These are phyloP conservation scores for Irpex sp. DNA, from an alignment of 1,284 basidiomycete species.

Conservation along the genomic window DNA sequence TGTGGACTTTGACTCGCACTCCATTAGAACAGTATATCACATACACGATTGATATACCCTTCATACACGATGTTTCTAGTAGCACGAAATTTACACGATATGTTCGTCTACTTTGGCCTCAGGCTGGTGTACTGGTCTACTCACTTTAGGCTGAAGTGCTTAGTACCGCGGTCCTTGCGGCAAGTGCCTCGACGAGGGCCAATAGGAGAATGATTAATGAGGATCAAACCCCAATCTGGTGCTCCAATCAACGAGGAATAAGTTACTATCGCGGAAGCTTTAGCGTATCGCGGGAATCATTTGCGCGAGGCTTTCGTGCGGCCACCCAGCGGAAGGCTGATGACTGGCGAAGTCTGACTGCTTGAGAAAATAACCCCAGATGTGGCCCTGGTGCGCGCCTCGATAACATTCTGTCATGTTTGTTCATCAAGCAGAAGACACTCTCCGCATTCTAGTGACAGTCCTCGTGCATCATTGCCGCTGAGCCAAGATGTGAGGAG, in stretches of 20 bases:
- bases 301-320: neutral
- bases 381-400: neutral
- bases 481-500: neutral
- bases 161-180: slow-evolving; percentile 10
- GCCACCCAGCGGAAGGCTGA: neutral
- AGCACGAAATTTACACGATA: slow-evolving; percentile 2
- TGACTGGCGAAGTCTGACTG: neutral
- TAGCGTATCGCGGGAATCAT: slow-evolving; percentile 16
- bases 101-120: neutral
- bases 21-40: slow-evolving; percentile 14
- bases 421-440: neutral
- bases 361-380: neutral
- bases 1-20: slow-evolving; percentile 11
- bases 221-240: neutral
- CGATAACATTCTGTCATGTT: neutral
- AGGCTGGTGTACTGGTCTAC: neutral
- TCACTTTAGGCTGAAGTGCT: neutral
- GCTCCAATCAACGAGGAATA: neutral
- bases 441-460: neutral
- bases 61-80: slow-evolving; percentile 3
- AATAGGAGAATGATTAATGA: neutral
- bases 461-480: neutral
- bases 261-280: slow-evolving; percentile 12
- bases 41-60: slow-evolving; percentile 19
- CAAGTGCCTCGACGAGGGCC: neutral